Percentiles rank a stretch among this genome's conserved stretches.
Evolutionary conservation across 1,284 basidiomycete species (phyloP).

Genomic region (Lentinula novae-zelandiae): DNA sequence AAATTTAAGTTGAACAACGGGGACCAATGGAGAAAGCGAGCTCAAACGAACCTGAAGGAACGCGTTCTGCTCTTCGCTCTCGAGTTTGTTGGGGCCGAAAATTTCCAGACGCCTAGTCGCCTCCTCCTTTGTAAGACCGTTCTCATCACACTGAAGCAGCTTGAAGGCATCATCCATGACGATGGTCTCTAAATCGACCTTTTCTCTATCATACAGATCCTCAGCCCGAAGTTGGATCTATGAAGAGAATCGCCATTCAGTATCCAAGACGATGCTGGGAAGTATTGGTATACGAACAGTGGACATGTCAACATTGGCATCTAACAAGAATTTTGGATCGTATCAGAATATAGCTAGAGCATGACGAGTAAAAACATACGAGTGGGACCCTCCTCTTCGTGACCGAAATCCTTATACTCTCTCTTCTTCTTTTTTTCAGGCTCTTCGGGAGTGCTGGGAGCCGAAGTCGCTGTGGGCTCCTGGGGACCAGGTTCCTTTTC

Average conservation of each 20-base stretch:
- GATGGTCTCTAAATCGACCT: constrained; percentile 97
- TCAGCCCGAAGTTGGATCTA: constrained; percentile 89
- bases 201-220: constrained; percentile 97
- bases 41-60: constrained; percentile 65
- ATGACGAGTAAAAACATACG: constrained; percentile 46
- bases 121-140: constrained; percentile 77
- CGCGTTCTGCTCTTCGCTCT: constrained; percentile 84
- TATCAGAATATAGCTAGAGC: constrained; percentile 11
- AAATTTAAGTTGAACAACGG: constrained; percentile 15
- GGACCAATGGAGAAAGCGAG: constrained; percentile 9
- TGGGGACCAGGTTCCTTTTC: constrained; percentile 63
- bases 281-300: constrained; percentile 40
- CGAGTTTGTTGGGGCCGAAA: constrained; percentile 96
- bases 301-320: constrained; percentile 86
- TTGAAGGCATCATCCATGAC: constrained; percentile 97
- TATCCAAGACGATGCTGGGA: constrained; percentile 10
- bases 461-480: constrained; percentile 30
- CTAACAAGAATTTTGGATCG: constrained; percentile 30
- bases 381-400: constrained; percentile 68
- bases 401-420: constrained; percentile 90
- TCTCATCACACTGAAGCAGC: constrained; percentile 85
- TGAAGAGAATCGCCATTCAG: constrained; percentile 14
- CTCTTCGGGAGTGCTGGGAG: constrained; percentile 21
- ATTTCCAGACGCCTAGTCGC: constrained; percentile 84
- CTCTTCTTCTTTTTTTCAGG: constrained; percentile 78